These are phyloP conservation scores for Nakazawaea molendinolei DNA, from an alignment of 805 yeast genomes.

Conservation along the genomic window DNA sequence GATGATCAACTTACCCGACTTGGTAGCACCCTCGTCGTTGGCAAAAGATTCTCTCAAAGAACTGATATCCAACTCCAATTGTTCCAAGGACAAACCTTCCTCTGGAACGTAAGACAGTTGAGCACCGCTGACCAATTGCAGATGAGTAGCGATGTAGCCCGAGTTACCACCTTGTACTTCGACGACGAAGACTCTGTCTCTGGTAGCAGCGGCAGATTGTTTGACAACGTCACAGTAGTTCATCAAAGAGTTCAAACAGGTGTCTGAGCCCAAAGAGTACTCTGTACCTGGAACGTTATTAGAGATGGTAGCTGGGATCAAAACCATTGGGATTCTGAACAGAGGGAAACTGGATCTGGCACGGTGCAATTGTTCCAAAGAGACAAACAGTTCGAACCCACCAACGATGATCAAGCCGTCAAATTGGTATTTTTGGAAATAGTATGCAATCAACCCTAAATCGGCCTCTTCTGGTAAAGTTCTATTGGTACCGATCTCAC, in stretches of 20 bases:
- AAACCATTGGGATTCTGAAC: conserved; percentile 71
- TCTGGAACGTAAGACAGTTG: conserved; percentile 75
- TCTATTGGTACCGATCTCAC: conserved; percentile 78
- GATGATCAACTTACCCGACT: conserved; percentile 63
- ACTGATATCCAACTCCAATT: conserved; percentile 59
- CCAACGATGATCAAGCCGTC: conserved; percentile 73
- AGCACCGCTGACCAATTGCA: conserved; percentile 67
- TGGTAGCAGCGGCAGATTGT: conserved; percentile 71
- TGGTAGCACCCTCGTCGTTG: conserved; percentile 56
- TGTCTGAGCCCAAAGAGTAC: conserved; percentile 70
- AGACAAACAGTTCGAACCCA: conserved; percentile 76
- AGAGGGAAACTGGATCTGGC: conserved; percentile 60
- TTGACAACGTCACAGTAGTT: conserved; percentile 74
- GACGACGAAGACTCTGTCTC: conserved; percentile 74
- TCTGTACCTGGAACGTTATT: conserved; percentile 81
- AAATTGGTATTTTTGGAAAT: conserved; percentile 59
- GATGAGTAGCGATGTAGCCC: conserved; percentile 68
- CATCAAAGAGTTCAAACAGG: conserved; percentile 65
- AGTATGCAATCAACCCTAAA: conserved; percentile 65
- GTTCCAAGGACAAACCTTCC: conserved; percentile 51
- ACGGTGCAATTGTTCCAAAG: conserved; percentile 58
- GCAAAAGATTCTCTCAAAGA: conserved; percentile 52
- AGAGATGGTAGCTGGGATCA: conserved; percentile 74
- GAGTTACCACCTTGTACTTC: conserved; percentile 86
- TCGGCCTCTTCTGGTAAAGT: conserved; percentile 59